Evolutionary conservation across 164 flowering plant species (phyloP).

Genomic region (Taxillus chinensis): DNA sequence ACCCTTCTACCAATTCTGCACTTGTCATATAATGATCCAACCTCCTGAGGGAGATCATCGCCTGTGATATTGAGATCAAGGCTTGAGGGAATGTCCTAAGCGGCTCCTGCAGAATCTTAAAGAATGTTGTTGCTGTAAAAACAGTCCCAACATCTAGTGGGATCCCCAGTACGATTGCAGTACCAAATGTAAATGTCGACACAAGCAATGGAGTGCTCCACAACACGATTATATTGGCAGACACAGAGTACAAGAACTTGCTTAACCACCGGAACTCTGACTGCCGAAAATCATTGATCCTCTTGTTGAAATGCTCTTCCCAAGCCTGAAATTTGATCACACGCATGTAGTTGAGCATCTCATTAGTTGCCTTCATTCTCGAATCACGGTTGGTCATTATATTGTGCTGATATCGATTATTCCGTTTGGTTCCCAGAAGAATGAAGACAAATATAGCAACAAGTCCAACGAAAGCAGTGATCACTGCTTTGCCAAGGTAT

Average conservation of each 20-base stretch:
- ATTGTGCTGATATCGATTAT: constrained; percentile 50
- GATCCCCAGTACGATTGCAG: constrained; percentile 48
- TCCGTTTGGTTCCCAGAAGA: constrained; percentile 38
- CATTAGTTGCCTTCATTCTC: constrained; percentile 84
- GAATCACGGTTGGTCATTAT: constrained; percentile 66
- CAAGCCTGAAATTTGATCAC: constrained; percentile 96
- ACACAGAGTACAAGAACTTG: constrained; percentile 59
- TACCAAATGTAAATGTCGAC: constrained; percentile 53
- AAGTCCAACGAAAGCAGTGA: constrained; percentile 43
- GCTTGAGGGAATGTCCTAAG: constrained; percentile 80
- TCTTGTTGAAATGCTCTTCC: constrained; percentile 78
- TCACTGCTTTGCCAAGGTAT: constrained; percentile 43
- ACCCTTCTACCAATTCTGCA: constrained; percentile 47
- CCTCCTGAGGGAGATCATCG: constrained; percentile 71
- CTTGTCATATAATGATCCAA: constrained; percentile 64
- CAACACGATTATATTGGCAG: constrained; percentile 56
- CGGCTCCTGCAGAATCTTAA: constrained; percentile 89
- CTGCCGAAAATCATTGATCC: constrained; percentile 49
- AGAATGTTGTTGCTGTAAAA: constrained; percentile 62
- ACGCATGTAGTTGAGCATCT: constrained; percentile 86
- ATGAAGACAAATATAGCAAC: constrained; percentile 39
- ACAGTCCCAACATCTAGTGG: constrained; percentile 58
- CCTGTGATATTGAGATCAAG: constrained; percentile 76
- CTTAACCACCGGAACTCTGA: constrained; percentile 68
- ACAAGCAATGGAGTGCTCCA: constrained; percentile 74